Percentiles rank a stretch among this genome's conserved stretches.
phyloP scores from a whole-genome alignment of 208 protist genomes.

The Trypanosoma grayi region DNA sequence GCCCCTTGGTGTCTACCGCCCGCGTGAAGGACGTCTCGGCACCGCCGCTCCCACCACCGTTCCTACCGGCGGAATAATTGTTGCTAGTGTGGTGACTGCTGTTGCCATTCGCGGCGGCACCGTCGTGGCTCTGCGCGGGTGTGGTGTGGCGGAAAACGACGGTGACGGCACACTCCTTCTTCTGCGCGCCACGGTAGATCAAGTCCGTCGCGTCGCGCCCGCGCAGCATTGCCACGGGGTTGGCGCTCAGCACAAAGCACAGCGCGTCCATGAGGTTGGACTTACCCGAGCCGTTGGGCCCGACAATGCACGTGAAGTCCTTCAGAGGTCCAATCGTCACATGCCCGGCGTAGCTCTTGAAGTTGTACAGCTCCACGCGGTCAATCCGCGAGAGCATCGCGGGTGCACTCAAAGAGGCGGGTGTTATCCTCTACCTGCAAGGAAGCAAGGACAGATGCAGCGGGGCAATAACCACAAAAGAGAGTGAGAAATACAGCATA shows the following conservation, averaged over 20 bases:
- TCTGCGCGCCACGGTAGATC: constrained; percentile 78
- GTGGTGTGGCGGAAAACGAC: constrained; percentile 61
- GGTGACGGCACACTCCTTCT: constrained; percentile 67
- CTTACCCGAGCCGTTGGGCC: constrained; percentile 98
- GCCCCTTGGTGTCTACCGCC: constrained; percentile 50
- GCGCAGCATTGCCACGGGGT: constrained; percentile 66
- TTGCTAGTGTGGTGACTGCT: constrained; percentile 1
- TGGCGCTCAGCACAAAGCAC: constrained; percentile 95
- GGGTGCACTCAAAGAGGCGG: neutral
- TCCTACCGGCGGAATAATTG: no score
- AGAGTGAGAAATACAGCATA: no score
- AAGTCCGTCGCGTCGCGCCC: constrained; percentile 86
- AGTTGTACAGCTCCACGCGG: constrained; percentile 96
- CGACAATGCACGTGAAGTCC: constrained; percentile 98
- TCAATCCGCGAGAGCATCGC: constrained; percentile 70
- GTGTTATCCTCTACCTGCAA: neutral
- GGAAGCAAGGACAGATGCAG: constrained; percentile 18
- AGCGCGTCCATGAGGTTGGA: constrained; percentile 99
- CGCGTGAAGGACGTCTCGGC: constrained; percentile 83
- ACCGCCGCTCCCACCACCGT: neutral
- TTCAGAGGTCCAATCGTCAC: constrained; percentile 96
- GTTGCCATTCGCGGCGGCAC: constrained; percentile 1
- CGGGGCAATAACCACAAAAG: no score
- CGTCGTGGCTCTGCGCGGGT: neutral
- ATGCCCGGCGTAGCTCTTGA: constrained; percentile 97